These are phyloP conservation scores for Ogataea kodamae DNA, from an alignment of 805 yeast species.

Conservation along the genomic window DNA sequence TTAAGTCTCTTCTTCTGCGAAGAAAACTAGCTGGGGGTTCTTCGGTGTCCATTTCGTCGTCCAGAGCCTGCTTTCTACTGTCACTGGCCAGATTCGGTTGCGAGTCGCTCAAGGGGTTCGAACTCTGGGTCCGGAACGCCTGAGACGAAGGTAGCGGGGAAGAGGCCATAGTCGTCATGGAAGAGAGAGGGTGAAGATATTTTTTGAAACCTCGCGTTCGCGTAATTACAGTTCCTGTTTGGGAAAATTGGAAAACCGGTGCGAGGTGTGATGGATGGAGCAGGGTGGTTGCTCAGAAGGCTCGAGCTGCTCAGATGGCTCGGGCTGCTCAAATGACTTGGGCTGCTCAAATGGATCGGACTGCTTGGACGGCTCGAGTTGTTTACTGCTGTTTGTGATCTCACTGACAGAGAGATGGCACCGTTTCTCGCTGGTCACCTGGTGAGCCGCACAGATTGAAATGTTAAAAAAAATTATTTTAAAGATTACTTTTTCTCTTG, in stretches of 20 bases:
- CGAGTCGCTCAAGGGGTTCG: slow-evolving; percentile 28
- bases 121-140: slow-evolving; percentile 24
- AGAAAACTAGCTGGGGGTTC: slow-evolving; percentile 28
- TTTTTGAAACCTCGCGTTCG: slow-evolving; percentile 13
- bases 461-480: slow-evolving; percentile 3
- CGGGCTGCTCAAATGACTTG: neutral
- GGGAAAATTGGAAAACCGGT: slow-evolving; percentile 4
- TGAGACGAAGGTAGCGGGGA: slow-evolving; percentile 31
- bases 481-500: no score
- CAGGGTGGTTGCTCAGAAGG: neutral
- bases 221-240: slow-evolving; percentile 10
- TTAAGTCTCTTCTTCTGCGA: slow-evolving; percentile 53
- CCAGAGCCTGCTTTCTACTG: slow-evolving; percentile 10
- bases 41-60: slow-evolving; percentile 27
- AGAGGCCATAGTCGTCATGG: slow-evolving; percentile 27
- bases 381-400: no score
- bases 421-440: no score
- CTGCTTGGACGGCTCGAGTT: no score
- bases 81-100: slow-evolving; percentile 22
- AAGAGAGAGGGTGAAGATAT: slow-evolving; percentile 1
- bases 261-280: slow-evolving; percentile 1
- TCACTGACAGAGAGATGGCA: no score
- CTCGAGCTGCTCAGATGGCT: neutral
- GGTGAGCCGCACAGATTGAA: slow-evolving; percentile 15
- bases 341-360: neutral